These are phyloP conservation scores for Blastobotrys terrestris DNA, from an alignment of 805 yeast genomes.

Conservation along the genomic window DNA sequence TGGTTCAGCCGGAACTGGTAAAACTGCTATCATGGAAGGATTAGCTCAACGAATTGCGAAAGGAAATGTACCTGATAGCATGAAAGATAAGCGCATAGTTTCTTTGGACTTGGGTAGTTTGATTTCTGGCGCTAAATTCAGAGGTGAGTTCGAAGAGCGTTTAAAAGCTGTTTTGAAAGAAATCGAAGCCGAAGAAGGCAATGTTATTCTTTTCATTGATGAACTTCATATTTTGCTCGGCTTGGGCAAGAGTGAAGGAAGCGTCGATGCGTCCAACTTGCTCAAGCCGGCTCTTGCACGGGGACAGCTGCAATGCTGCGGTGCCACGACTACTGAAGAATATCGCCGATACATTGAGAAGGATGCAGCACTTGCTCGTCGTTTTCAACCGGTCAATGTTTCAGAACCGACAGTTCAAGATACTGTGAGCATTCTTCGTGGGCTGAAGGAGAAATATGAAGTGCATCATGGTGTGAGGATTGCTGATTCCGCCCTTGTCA, in stretches of 20 bases:
- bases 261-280: conserved; percentile 91
- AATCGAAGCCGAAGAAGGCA: conserved; percentile 70
- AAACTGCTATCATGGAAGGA: conserved; percentile 95
- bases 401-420: conserved; percentile 88
- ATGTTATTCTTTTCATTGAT: conserved; percentile 77
- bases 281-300: conserved; percentile 91
- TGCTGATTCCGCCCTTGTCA: conserved; percentile 84
- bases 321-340: conserved; percentile 94
- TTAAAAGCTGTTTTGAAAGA: conserved; percentile 75
- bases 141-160: conserved; percentile 95
- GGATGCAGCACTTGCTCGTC: conserved; percentile 90
- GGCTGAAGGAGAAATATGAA: conserved; percentile 88
- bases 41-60: conserved; percentile 87
- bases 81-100: conserved; percentile 78
- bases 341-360: conserved; percentile 89
- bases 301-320: conserved; percentile 87
- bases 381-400: conserved; percentile 83
- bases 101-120: conserved; percentile 83
- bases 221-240: conserved; percentile 88
- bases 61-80: conserved; percentile 91
- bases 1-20: conserved; percentile 98
- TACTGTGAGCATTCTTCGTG: conserved; percentile 85
- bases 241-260: conserved; percentile 87
- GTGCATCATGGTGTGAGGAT: conserved; percentile 97
- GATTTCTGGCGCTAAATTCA: conserved; percentile 89